Evolutionary conservation across 2,329 filamentous ascomycete genomes (phyloP), one percentile per base, ranked within the genome.

Genomic region (Fusarium abutilonis): DNA sequence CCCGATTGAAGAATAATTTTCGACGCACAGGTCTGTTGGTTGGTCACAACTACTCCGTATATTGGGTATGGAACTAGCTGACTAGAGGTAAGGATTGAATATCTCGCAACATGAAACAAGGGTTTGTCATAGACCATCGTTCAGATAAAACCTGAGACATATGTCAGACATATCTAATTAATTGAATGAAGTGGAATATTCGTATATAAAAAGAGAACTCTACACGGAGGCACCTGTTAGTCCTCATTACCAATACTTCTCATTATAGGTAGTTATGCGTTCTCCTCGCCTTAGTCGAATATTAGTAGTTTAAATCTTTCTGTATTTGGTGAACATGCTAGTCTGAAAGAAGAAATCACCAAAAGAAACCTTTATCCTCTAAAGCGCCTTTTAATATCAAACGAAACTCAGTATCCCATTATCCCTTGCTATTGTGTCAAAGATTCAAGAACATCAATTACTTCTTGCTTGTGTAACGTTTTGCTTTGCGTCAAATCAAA

Each of bases 351-450:
- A 43, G n/a, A 17, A 48, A 10, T 13, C 28, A 34, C 46, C 21
- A 21, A 40, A 54, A 13, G 26, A 26, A 44, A n/a, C 29, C 23
- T 10, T 29, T 31, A 32, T 23, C 23, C 46, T 38, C 55, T 34
- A 35, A 42, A 34, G 55, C 56, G 56, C 56, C 48, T 13, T 39
- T 48, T 42, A 49, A 49, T 60, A 60, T 60, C 56, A 60, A 60
- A 46, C 35, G 28, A 48, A 32, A 26, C 43, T 38, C 39, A 55
- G 23, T 36, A 43, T 31, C 38, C 47, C 49, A 31, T 55, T n/a
- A n/a, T 32, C 38, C 15, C 17, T 3, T 43, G 23, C 29, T 55
- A 60, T 43, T 13, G 23, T 38, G 4, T 32, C 26, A 44, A 44
- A 48, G 48, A 51, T 4, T 36, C 15, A 31, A 51, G 21, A 29